phyloP scores from a whole-genome alignment of 164 flowering plant species.

The Nymphaea colorata region DNA sequence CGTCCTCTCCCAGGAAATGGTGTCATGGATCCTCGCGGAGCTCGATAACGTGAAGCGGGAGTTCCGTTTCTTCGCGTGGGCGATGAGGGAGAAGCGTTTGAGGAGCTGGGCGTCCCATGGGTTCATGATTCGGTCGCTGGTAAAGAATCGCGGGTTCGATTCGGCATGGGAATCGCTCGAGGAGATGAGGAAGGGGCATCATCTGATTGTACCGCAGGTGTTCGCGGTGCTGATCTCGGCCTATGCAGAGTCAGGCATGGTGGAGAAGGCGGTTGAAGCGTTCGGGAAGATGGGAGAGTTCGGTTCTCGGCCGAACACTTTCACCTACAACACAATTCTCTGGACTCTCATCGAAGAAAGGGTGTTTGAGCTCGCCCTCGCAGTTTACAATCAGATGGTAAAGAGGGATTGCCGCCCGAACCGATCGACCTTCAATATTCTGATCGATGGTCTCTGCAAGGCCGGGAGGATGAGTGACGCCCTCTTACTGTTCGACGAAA shows the following conservation, averaged over 20 bases:
- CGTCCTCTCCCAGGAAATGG: slow-evolving; percentile 17
- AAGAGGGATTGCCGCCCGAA: slow-evolving; percentile 39
- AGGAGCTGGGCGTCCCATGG: slow-evolving; percentile 22
- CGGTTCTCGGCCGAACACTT: slow-evolving; percentile 42
- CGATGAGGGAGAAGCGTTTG: slow-evolving; percentile 20
- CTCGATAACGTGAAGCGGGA: slow-evolving; percentile 16
- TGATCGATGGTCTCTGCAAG: slow-evolving; percentile 64
- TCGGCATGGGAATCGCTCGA: slow-evolving; percentile 49
- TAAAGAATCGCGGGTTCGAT: slow-evolving; percentile 26
- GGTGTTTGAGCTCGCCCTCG: slow-evolving; percentile 46
- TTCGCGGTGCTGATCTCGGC: slow-evolving; percentile 43
- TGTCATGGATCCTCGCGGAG: slow-evolving; percentile 28
- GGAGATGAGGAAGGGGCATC: slow-evolving; percentile 22
- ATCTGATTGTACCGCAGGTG: slow-evolving; percentile 23
- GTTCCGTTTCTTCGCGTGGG: slow-evolving; percentile 73
- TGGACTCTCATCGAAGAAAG: slow-evolving; percentile 29
- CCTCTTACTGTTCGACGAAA: slow-evolving; percentile 51
- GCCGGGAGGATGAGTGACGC: slow-evolving; percentile 40
- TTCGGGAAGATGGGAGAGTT: slow-evolving; percentile 63
- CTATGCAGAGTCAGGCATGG: slow-evolving; percentile 26
- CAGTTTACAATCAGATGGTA: slow-evolving; percentile 63
- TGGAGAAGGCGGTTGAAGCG: slow-evolving; percentile 62
- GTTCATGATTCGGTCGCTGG: slow-evolving; percentile 33
- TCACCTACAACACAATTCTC: slow-evolving; percentile 45
- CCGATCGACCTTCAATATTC: slow-evolving; percentile 37